Percentiles rank a stretch among this genome's conserved stretches.
Conservation (phyloP, 1,139 yeast species). For the Yamadazyma atmosphaerica region DNA sequence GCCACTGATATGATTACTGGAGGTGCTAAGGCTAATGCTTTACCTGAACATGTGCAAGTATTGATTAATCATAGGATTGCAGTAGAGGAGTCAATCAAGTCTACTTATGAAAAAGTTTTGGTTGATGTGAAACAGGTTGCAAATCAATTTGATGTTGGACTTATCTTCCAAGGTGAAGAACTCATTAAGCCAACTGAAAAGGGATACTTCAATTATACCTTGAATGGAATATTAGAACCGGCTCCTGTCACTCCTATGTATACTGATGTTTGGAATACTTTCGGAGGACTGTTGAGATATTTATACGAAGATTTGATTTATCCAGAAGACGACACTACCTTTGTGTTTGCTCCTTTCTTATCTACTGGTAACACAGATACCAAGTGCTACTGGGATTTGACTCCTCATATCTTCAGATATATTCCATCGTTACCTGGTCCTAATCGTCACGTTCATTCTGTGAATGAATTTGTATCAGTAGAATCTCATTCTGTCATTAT, state of each 20-base stretch:
- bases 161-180: conserved; percentile 35
- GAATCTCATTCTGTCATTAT: conserved; percentile 25
- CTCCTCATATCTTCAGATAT: conserved; percentile 36
- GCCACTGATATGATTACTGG: conserved; percentile 42
- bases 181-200: conserved; percentile 28
- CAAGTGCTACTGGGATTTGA: conserved; percentile 38
- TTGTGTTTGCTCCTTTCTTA: conserved; percentile 35
- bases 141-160: conserved; percentile 43
- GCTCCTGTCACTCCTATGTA: conserved; percentile 58
- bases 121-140: conserved; percentile 42
- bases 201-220: conserved; percentile 48
- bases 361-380: conserved; percentile 44
- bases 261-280: conserved; percentile 49
- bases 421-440: conserved; percentile 26
- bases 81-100: conserved; percentile 45
- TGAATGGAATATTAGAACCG: conserved; percentile 46
- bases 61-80: conserved; percentile 42
- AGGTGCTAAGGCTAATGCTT: conserved; percentile 42
- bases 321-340: conserved; percentile 26
- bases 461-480: conserved; percentile 30
- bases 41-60: conserved; percentile 37
- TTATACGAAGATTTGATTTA: conserved; percentile 51
- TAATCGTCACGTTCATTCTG: conserved; percentile 29
- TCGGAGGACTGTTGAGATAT: conserved; percentile 57
- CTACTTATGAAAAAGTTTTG: conserved; percentile 37